phyloP scores from a whole-genome alignment of 306 rosid species.

The Purshia tridentata region DNA sequence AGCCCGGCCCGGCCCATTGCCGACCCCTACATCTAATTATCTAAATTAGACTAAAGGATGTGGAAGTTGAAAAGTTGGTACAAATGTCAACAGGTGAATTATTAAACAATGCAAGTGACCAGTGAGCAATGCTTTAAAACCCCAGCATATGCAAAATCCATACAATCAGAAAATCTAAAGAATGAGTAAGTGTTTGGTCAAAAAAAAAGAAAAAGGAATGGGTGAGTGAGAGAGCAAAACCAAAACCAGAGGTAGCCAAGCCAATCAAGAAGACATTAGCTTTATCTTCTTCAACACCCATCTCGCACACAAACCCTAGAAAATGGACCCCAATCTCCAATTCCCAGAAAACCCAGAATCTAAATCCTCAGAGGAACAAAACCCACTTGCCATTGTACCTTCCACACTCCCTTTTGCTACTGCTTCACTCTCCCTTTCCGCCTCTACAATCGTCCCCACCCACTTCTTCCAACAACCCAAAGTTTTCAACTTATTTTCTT shows the following conservation, averaged over 20 bases:
- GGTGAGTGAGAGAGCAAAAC: neutral
- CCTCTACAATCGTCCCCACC: constrained; percentile 49
- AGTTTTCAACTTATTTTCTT: constrained; percentile 39
- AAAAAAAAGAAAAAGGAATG: too few relatives aligned
- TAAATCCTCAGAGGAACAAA: constrained; percentile 44
- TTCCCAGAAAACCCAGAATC: constrained; percentile 40
- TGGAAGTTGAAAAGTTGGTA: constrained; percentile 2
- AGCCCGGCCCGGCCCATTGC: too few relatives aligned
- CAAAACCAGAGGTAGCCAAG: constrained; percentile 6
- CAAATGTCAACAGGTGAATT: neutral
- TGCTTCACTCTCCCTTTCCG: constrained; percentile 71
- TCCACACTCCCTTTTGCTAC: constrained; percentile 47
- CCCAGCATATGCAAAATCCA: neutral
- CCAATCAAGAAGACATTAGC: constrained; percentile 1
- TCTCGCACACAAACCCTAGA: neutral
- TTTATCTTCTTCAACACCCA: constrained; percentile 10
- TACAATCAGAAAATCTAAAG: neutral
- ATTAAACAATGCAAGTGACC: neutral
- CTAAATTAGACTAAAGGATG: neutral
- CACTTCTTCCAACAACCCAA: constrained; percentile 56
- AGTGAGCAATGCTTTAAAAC: neutral
- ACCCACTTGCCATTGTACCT: constrained; percentile 21
- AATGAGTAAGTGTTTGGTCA: too few relatives aligned
- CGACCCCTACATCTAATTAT: neutral
- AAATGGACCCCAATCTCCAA: constrained; percentile 50